phyloP scores from a whole-genome alignment of 2,329 filamentous ascomycete genomes.

The Pseudogymnoascus verrucosus region DNA sequence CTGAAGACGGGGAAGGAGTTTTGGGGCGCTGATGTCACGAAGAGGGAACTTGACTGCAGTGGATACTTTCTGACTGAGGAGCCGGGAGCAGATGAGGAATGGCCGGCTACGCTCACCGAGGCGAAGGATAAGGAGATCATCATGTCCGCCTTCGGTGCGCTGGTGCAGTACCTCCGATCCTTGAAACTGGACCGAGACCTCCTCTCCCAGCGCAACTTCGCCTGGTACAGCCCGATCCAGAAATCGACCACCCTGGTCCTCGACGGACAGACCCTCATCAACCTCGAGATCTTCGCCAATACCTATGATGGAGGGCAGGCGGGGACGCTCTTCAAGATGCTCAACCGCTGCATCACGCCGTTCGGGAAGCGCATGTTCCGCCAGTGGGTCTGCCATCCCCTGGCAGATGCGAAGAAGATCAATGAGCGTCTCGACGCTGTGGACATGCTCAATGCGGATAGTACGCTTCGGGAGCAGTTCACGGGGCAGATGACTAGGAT shows the following conservation, averaged over 20 bases:
- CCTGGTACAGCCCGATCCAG: slow-evolving; percentile 83
- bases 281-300: slow-evolving; percentile 95
- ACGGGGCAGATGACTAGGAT: slow-evolving; percentile 81
- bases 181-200: slow-evolving; percentile 85
- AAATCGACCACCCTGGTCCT: slow-evolving; percentile 84
- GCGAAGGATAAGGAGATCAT: slow-evolving; percentile 69
- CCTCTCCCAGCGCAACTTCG: slow-evolving; percentile 83
- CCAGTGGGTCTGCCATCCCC: slow-evolving; percentile 94
- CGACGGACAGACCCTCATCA: slow-evolving; percentile 93
- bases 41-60: slow-evolving; percentile 70
- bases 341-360: slow-evolving; percentile 91
- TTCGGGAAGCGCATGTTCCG: slow-evolving; percentile 95
- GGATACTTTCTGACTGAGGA: slow-evolving; percentile 66
- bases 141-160: slow-evolving; percentile 85
- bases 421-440: slow-evolving; percentile 92
- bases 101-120: slow-evolving; percentile 69
- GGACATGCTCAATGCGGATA: slow-evolving; percentile 81
- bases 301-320: slow-evolving; percentile 77
- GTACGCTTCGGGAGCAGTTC: slow-evolving; percentile 75
- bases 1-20: slow-evolving; percentile 84
- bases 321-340: slow-evolving; percentile 80
- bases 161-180: slow-evolving; percentile 77
- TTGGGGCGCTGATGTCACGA: slow-evolving; percentile 75
- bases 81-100: slow-evolving; percentile 46
- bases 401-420: slow-evolving; percentile 79